A percentile compares a stretch with the other conserved stretches of the same genome.
Evolutionary conservation across 805 yeast genomes (phyloP).

Genomic region (Ogataea degrootiae): DNA sequence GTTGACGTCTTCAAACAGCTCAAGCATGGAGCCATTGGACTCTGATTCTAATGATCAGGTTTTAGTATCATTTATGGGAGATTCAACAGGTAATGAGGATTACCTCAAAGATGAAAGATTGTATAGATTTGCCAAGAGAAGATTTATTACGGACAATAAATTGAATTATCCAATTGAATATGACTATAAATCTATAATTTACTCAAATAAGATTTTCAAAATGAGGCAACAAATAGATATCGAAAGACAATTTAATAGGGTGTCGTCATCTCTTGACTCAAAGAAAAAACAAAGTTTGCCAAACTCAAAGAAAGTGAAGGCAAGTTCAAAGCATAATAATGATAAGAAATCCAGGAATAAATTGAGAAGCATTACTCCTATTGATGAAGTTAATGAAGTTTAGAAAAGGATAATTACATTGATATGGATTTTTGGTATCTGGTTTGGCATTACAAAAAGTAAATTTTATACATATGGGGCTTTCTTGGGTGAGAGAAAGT

Average conservation of each 20-base stretch:
- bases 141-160: constrained; percentile 32
- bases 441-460: too few species aligned
- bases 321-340: not conserved
- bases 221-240: constrained; percentile 9
- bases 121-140: constrained; percentile 30
- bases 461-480: too few species aligned
- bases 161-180: constrained; percentile 38
- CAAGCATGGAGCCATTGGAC: not conserved
- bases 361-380: not conserved
- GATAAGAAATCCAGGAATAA: not conserved
- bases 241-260: not conserved
- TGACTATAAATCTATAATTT: constrained; percentile 16
- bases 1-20: not conserved
- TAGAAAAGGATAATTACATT: not conserved
- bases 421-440: not conserved
- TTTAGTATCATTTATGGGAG: too few species aligned
- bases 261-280: not conserved
- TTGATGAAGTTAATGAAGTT: not conserved
- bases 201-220: constrained; percentile 14
- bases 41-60: not conserved
- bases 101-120: constrained; percentile 32
- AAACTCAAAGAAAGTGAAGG: not conserved
- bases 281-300: not conserved
- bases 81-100: constrained; percentile 17
- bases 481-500: too few species aligned